Evolutionary conservation across 2,329 filamentous ascomycete species (phyloP).

Genomic region (Cadophora sp.): DNA sequence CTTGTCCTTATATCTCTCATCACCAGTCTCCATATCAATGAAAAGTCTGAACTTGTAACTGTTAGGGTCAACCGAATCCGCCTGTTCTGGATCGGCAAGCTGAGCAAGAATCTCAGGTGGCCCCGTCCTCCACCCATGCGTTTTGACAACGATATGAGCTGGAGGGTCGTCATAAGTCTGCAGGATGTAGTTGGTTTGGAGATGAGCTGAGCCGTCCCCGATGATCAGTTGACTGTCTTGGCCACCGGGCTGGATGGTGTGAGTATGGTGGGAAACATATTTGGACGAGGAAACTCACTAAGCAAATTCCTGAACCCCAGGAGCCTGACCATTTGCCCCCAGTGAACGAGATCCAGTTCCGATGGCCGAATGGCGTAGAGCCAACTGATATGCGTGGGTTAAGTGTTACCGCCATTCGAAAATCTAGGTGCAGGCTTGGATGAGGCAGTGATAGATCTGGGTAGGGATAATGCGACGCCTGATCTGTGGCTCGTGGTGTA

Average conservation of each 20-base stretch:
- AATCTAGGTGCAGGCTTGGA: constrained; percentile 56
- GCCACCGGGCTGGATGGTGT: constrained; percentile 42
- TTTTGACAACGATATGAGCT: constrained; percentile 54
- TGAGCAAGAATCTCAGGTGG: constrained; percentile 47
- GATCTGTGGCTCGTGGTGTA: constrained; percentile 29
- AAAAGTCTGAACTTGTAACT: constrained; percentile 56
- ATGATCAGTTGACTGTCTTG: constrained; percentile 48
- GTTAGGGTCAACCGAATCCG: constrained; percentile 41
- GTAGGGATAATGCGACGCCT: constrained; percentile 39
- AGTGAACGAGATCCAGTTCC: constrained; percentile 57
- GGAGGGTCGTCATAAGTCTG: constrained; percentile 55
- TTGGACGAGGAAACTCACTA: constrained; percentile 36
- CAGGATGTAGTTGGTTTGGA: constrained; percentile 58
- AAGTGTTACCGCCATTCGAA: constrained; percentile 55
- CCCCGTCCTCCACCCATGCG: constrained; percentile 55
- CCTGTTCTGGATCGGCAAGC: constrained; percentile 37
- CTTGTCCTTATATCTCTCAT: constrained; percentile 55
- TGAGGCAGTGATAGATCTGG: constrained; percentile 52
- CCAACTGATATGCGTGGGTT: constrained; percentile 53
- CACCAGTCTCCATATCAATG: constrained; percentile 56
- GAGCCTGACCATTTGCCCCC: constrained; percentile 55
- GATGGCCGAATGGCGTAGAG: constrained; percentile 48
- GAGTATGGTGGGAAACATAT: neutral
- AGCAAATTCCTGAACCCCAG: constrained; percentile 55
- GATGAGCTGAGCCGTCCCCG: constrained; percentile 41